Base-by-base conservation (phyloP, 768 basidiomycete genomes). In the Suillus lakei region DNA sequence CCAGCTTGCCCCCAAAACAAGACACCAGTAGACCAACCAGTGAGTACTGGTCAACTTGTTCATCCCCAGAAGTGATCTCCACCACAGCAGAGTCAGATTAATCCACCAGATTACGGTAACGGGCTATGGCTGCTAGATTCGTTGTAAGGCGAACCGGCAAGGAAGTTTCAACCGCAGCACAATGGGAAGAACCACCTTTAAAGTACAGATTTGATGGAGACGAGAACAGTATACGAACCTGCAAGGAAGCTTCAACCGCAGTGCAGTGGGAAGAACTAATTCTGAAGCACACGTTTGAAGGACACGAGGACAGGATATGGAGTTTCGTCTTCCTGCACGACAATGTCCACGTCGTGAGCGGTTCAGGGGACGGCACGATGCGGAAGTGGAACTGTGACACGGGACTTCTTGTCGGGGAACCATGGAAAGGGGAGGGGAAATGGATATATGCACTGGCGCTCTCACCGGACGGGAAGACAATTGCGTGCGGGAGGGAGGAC, bases 221-320 rank as follows among this genome's bases (percentile, higher is more conserved):
- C 4, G 21, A n/a, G 5, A 5, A 12, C 0, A 15, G 0, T 0
- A 32, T 32, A n/a, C n/a, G n/a, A n/a, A n/a, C n/a, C 21, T n/a
- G 9, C 13, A 13, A 10, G 9, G n/a, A 23, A 23, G 21, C n/a
- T 46, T 4, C 8, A 46, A 10, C 12, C 10, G 9, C n/a, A n/a
- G n/a, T n/a, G n/a, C n/a, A n/a, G n/a, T n/a, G n/a, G n/a, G n/a
- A n/a, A n/a, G n/a, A 13, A 38, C n/a, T n/a, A n/a, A 46, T 8
- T n/a, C n/a, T n/a, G n/a, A n/a, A n/a, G 44, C 3, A 23, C n/a
- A 46, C 2, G 10, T 46, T 46, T 21, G n/a, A 5, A 7, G 10
- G 9, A 21, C 44, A 23, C 9, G n/a, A n/a, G 12, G n/a, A n/a
- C n/a, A 9, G 9, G 1, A 1, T 8, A 44, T n/a, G 8, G 21